Conservation (phyloP, 305 asterid genomes). For the Withania somnifera region DNA sequence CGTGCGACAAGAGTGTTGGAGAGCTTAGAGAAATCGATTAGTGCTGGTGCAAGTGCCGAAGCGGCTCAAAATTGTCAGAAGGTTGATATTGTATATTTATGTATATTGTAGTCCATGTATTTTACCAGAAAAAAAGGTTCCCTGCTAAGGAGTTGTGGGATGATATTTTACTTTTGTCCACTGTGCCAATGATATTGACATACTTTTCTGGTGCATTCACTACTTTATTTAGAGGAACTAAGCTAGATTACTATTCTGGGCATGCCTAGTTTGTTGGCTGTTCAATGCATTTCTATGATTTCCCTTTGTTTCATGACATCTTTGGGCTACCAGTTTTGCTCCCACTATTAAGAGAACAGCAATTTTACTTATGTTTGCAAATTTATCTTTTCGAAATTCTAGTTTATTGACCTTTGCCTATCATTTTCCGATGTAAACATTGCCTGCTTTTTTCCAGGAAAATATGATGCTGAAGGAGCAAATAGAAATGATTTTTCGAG, state of each 20-base stretch:
- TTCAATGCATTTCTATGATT: background rate
- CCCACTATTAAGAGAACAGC: background rate
- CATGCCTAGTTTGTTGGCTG: background rate
- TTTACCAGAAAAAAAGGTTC: background rate
- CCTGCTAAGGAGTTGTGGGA: background rate
- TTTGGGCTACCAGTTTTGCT: background rate
- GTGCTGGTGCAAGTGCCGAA: conserved; percentile 28
- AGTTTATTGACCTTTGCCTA: background rate
- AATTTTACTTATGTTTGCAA: background rate
- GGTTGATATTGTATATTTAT: conserved; percentile 24
- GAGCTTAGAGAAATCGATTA: conserved; percentile 63
- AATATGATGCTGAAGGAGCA: conserved; percentile 63
- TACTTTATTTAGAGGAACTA: background rate
- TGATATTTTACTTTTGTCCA: background rate
- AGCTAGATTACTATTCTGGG: background rate
- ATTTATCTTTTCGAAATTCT: background rate
- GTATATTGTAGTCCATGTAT: background rate
- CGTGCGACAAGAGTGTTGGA: conserved; percentile 52
- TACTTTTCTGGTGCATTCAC: background rate
- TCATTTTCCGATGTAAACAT: background rate
- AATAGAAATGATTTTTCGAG: conserved; percentile 38
- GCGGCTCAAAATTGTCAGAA: conserved; percentile 39
- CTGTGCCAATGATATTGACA: background rate
- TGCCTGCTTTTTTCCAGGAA: conserved; percentile 33
- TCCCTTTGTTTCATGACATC: background rate